These are phyloP conservation scores for Naganishia sp. DNA, from an alignment of 1,284 basidiomycete species.

Conservation along the genomic window DNA sequence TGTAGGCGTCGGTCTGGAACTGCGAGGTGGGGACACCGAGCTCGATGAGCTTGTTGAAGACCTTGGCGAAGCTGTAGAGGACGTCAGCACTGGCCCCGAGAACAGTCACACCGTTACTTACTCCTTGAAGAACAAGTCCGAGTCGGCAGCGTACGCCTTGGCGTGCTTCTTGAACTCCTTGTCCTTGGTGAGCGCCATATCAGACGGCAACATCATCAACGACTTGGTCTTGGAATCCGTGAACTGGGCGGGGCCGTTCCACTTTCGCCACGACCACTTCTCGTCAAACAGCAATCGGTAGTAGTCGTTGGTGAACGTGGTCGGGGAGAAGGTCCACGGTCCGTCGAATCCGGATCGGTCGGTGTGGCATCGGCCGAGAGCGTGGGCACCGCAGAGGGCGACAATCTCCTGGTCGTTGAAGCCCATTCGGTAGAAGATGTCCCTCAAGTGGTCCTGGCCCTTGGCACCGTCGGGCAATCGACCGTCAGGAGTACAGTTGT, in stretches of 20 bases:
- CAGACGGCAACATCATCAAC: slow-evolving; percentile 95
- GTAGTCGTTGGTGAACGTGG: slow-evolving; percentile 79
- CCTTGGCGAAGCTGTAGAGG: slow-evolving; percentile 69
- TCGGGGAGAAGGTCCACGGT: slow-evolving; percentile 75
- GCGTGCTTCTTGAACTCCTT: slow-evolving; percentile 85
- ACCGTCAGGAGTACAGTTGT: slow-evolving; percentile 84
- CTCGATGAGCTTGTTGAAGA: slow-evolving; percentile 75
- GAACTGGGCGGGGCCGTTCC: slow-evolving; percentile 90
- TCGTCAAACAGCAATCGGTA: slow-evolving; percentile 85
- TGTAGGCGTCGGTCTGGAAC: slow-evolving; percentile 72
- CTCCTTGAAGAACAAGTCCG: slow-evolving; percentile 88
- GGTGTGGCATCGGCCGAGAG: slow-evolving; percentile 89
- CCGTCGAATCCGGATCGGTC: slow-evolving; percentile 81
- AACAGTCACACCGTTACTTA: slow-evolving; percentile 52
- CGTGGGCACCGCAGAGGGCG: slow-evolving; percentile 90
- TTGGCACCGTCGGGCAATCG: slow-evolving; percentile 88
- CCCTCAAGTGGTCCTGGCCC: slow-evolving; percentile 79
- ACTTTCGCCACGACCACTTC: slow-evolving; percentile 66
- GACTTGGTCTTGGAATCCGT: slow-evolving; percentile 85
- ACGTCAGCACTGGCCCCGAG: slow-evolving; percentile 4
- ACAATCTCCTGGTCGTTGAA: slow-evolving; percentile 98
- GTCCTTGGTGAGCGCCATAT: slow-evolving; percentile 74
- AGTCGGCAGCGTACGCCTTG: slow-evolving; percentile 77
- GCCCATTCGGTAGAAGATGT: slow-evolving; percentile 93
- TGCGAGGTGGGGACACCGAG: slow-evolving; percentile 82